A percentile compares a stretch with the other conserved stretches of the same genome.
phyloP scores from a whole-genome alignment of 345 rosid species.

The Dimocarpus longan region DNA sequence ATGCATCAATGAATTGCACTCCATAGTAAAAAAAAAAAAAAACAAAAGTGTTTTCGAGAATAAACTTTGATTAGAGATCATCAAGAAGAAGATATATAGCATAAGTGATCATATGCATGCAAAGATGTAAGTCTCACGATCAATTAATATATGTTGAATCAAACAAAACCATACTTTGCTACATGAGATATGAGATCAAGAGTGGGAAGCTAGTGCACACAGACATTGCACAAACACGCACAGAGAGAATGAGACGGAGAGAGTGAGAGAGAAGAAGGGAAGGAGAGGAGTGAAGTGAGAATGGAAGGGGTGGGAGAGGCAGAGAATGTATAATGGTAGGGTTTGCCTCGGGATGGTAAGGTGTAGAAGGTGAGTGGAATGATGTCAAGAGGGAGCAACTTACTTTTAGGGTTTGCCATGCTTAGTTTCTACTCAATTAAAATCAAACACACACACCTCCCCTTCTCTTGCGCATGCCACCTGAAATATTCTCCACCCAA shows the following conservation, averaged over 20 bases:
- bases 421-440: constrained; percentile 55
- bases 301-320: constrained; percentile 19
- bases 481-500: constrained; percentile 42
- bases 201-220: not conserved
- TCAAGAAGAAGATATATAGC: not conserved
- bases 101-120: constrained; percentile 3
- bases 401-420: constrained; percentile 62
- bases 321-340: constrained; percentile 35
- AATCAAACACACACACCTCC: constrained; percentile 25
- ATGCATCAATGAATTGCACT: no score
- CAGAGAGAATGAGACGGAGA: not conserved
- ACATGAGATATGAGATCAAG: constrained; percentile 4
- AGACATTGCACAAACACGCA: not conserved
- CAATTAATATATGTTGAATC: not conserved
- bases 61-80: constrained; percentile 4
- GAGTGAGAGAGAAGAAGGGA: not conserved
- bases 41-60: not conserved
- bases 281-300: constrained; percentile 6
- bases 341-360: constrained; percentile 68
- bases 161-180: constrained; percentile 5
- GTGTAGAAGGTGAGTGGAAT: constrained; percentile 67
- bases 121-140: not conserved
- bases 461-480: constrained; percentile 50
- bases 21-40: not conserved
- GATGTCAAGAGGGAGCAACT: constrained; percentile 57